Base-by-base conservation (phyloP, 2,329 filamentous ascomycete genomes). In the Elsinoe fawcettii region DNA sequence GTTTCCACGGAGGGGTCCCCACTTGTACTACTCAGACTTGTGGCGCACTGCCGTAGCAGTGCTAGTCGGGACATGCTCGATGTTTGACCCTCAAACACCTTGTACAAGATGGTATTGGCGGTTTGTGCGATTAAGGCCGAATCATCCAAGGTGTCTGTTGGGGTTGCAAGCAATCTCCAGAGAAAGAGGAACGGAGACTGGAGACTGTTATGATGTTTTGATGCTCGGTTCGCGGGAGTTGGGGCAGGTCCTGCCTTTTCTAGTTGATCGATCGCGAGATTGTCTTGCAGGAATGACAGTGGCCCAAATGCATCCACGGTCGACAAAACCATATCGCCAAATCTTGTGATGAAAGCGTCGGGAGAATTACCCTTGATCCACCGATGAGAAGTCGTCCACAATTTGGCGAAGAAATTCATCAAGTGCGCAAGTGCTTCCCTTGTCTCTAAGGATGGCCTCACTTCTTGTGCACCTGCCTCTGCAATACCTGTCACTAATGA, bases 371-470 rank as follows among this genome's bases (percentile, higher is more conserved):
- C 60, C 51, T 71, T 70, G 25, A 74, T 63, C 2, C 69, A 70
- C 11, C 66, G 62, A 2, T 75, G 76, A 2, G 81, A 82, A 11
- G 66, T 69, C 16, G 75, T 75, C 89, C 90, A 95, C 2, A 91
- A 70, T 23, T 79, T 81, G 51, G 83, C 80, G 5, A 96, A 73
- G 20, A 90, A 71, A 41, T 83, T 83, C 51, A 92, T 78, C 20
- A 90, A 77, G 41, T 82, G 78, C 20, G 87, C 85, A 60, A 96
- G 79, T 59, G 91, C 92, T 60, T 84, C 81, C 66, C 88, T 87
- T 1, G 90, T 88, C 60, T 97, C 92, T 11, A 81, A 80, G 0
- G 90, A 90, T 5, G 91, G 85, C 65, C 92, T 95, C 64, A 99
- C 86, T 70, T 99, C 93, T 71, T 96, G 95, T 41, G 79, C 80